Evolutionary conservation across 805 yeast genomes (phyloP), one percentile per base, ranked within the genome.

Genomic region (Naumovozyma dairenensis): DNA sequence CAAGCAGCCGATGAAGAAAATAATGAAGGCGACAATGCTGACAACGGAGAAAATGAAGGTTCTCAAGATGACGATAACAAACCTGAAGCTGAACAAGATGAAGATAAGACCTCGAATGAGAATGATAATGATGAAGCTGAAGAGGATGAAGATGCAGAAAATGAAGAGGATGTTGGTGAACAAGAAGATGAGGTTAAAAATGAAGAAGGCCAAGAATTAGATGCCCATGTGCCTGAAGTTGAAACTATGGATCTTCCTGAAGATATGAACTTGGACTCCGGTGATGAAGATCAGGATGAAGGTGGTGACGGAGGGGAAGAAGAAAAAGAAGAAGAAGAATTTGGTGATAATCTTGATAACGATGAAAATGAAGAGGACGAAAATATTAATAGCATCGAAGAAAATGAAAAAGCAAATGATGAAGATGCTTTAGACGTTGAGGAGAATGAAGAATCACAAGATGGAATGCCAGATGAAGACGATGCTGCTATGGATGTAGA

Each of bases 181-280:
- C 87, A 82, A 49, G 89, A 82, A 29, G 87, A 80, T 51, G 81
- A 74, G 39, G 83, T 80, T 14, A 72, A 65, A 41, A 72, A 81
- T 44, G 79, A 80, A 24, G 82, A 77, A 26, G 67, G 65, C 21
- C 81, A 81, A 32, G 75, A 79, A 38, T 55, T 83, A 33, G 94
- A 84, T 29, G 72, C 73, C 13, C 63, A 76, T 37, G 84, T 79
- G 29, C 89, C 87, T 14, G 94, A 92, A 53, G 66, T 76, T 5
- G 97, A 92, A 39, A 77, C 87, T 3, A 63, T 89, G 43, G 96
- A 92, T 16, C 65, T 89, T 19, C 96, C 97, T 0, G 97, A 92
- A 12, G 95, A 87, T 48, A 72, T 89, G 67, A 77, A 89, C 45
- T 63, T 89, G 20, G 97, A 89, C 50, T 77, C 77, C n/a, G 93